Base-by-base conservation (phyloP, 2,329 filamentous ascomycete genomes). In the Chaetothyriales sp. region DNA sequence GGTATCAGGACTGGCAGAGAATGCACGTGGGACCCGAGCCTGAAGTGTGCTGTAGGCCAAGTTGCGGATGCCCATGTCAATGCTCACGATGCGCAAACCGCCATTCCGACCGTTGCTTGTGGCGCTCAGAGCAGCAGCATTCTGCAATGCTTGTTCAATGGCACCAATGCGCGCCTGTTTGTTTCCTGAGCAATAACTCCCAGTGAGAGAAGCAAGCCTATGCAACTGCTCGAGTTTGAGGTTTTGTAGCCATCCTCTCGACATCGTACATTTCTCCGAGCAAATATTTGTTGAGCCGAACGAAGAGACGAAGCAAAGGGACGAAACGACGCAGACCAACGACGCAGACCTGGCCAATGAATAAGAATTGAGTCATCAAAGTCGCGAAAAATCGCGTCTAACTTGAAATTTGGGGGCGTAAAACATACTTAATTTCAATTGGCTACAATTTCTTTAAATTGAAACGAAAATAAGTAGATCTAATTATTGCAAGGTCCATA, bases 61-160 rank as follows among this genome's bases (percentile, higher is more conserved):
- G 64, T 94, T 94, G 44, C 80, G 80, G 58, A 94, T 85, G 3
- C 87, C 87, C 79, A 92, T 84, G 65, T 94, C 87, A 56, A 94
- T 83, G 63, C 85, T 89, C 33, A 92, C 66, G 20, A 92, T 73
- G 44, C 81, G 74, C 59, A 71, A 20, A 44, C 40, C 43, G 2
- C 29, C 33, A 29, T 46, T n/a, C 18, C 51, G 33, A 8, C 45
- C 44, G 18, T 40, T 48, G 6, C 33, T 10, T 40, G 9, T 40
- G 9, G 54, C 48, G 33, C 56, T 18, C 40, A 56, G 28, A 40
- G 53, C 47, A 22, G 52, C 53, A 61, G 56, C 37, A 52, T n/a
- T 60, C 49, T 18, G 57, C 18, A 71, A 60, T 48, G 70, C 68
- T 50, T 67, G 62, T 28, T 68, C 60, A 18, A 86, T 68, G 0